A percentile compares a stretch with the other conserved stretches of the same genome.
Evolutionary conservation across 2,329 filamentous ascomycete species (phyloP).

Genomic region (Colletotrichum sp.): DNA sequence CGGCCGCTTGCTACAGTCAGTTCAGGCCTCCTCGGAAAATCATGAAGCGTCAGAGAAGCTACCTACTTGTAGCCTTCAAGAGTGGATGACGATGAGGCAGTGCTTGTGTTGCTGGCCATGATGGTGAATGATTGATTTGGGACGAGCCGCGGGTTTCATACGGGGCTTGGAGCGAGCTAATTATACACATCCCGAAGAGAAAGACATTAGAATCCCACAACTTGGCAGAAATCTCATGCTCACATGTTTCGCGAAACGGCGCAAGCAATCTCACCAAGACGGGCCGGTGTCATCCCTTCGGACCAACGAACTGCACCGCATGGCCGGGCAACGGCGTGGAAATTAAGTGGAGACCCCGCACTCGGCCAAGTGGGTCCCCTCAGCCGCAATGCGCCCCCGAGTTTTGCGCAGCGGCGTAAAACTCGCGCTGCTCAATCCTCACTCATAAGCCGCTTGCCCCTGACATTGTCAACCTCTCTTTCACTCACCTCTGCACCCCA

Average conservation of each 20-base stretch:
- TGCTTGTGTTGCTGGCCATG: not conserved
- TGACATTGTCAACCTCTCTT: not conserved
- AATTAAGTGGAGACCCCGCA: not conserved
- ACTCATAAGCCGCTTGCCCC: not conserved
- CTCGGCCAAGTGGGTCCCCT: not conserved
- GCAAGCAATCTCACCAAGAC: not conserved
- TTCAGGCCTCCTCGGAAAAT: accelerated
- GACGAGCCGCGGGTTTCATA: not conserved
- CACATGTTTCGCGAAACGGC: not conserved
- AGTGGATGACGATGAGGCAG: not conserved
- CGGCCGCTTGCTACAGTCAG: not conserved
- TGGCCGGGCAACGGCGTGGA: not conserved
- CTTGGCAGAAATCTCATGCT: not conserved
- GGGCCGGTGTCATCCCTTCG: not conserved
- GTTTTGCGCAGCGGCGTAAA: slow-evolving; percentile 17
- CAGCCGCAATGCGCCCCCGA: not conserved
- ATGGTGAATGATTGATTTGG: not conserved
- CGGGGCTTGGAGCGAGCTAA: not conserved
- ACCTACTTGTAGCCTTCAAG: not conserved
- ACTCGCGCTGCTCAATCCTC: not conserved
- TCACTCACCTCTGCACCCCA: not conserved
- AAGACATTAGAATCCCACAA: no score
- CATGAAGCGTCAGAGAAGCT: not conserved
- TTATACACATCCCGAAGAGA: accelerated
- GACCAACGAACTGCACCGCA: not conserved